Evolutionary conservation across 768 basidiomycete species (phyloP).

Genomic region (Lactarius akahatsu): DNA sequence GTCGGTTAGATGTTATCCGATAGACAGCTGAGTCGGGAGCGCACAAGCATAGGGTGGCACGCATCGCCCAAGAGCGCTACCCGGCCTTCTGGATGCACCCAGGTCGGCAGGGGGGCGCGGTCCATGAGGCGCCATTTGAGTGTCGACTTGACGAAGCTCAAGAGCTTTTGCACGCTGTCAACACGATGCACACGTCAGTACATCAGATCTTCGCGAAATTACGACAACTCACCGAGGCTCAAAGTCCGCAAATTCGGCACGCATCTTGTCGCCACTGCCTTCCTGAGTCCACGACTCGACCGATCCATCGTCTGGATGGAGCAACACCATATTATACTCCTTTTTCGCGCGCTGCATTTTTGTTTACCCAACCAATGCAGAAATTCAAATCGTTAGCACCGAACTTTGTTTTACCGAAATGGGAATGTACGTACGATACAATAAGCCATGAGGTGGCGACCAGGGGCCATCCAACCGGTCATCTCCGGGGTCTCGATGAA

Average conservation of each 20-base stretch:
- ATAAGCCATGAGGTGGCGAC: conserved; percentile 47
- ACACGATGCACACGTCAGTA: neutral
- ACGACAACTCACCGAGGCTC: conserved; percentile 39
- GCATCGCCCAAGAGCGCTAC: conserved; percentile 43
- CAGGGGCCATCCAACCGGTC: conserved; percentile 61
- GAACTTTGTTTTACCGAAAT: neutral
- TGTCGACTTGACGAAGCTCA: conserved; percentile 39
- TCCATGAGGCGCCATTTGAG: conserved; percentile 47
- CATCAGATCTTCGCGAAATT: neutral
- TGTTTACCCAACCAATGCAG: too few species aligned
- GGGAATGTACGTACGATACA: conserved; percentile 38
- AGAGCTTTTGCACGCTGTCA: conserved; percentile 39
- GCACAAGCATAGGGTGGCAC: conserved; percentile 46
- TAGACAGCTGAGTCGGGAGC: neutral
- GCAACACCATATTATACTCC: conserved; percentile 40
- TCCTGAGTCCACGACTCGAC: conserved; percentile 45
- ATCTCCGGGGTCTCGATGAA: conserved; percentile 54
- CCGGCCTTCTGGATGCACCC: conserved; percentile 40
- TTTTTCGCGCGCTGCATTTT: conserved; percentile 36
- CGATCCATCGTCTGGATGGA: conserved; percentile 42
- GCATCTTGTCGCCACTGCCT: conserved; percentile 46
- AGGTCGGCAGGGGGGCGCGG: conserved; percentile 40
- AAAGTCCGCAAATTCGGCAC: conserved; percentile 42
- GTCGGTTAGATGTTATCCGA: neutral
- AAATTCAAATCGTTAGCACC: neutral